phyloP scores from a whole-genome alignment of 2,329 filamentous ascomycete genomes.

The Domatiomyces catenatus region DNA sequence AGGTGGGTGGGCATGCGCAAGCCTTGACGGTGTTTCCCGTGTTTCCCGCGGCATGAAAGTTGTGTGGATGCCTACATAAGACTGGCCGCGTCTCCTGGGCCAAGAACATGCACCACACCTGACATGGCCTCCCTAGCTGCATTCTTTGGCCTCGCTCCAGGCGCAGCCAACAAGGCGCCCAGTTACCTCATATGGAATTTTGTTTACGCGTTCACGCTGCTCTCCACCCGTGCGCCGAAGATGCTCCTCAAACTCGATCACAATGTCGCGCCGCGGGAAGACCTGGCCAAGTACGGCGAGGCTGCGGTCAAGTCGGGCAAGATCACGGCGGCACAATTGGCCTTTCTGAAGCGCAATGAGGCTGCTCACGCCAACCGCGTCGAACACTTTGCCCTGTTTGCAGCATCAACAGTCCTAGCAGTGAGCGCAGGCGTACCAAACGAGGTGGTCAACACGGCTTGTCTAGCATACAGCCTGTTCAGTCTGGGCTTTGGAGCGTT shows the following conservation, averaged over 20 bases:
- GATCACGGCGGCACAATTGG: slow-evolving; percentile 28
- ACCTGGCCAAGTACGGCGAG: slow-evolving; percentile 32
- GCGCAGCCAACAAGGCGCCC: slow-evolving; percentile 18
- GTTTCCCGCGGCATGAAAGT: no score
- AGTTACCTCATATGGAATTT: slow-evolving; percentile 27
- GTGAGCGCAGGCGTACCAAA: slow-evolving; percentile 22
- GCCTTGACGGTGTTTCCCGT: no score
- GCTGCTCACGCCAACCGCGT: slow-evolving; percentile 33
- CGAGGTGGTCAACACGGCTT: slow-evolving; percentile 24
- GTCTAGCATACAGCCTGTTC: slow-evolving; percentile 24
- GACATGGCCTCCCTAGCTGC: slow-evolving; percentile 5
- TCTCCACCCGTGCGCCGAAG: slow-evolving; percentile 25
- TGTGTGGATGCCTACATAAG: no score
- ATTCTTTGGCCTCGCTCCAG: slow-evolving; percentile 3
- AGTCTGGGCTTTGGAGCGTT: slow-evolving; percentile 22
- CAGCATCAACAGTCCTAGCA: slow-evolving; percentile 21
- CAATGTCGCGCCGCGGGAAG: slow-evolving; percentile 32
- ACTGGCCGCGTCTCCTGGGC: no score
- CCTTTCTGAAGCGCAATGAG: slow-evolving; percentile 31
- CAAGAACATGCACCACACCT: no score
- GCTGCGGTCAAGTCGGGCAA: slow-evolving; percentile 29
- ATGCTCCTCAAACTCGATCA: slow-evolving; percentile 28
- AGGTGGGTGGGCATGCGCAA: no score
- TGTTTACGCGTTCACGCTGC: slow-evolving; percentile 23
- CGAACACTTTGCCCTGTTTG: slow-evolving; percentile 23